Conservation (phyloP, 1,284 basidiomycete genomes). For the Trichosporon inkin region DNA sequence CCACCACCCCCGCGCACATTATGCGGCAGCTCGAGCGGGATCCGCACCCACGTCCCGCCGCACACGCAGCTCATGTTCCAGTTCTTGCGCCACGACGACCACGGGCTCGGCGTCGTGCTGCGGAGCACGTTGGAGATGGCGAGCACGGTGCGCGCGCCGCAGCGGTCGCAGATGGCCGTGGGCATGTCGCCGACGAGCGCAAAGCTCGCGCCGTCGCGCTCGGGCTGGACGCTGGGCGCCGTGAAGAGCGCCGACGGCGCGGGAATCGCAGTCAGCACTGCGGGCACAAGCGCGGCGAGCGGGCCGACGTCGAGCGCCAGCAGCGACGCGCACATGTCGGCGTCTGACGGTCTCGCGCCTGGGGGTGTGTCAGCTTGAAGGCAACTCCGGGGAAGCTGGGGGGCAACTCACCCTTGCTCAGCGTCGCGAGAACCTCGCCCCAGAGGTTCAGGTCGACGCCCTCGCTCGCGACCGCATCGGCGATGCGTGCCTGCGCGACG, state of each 20-base stretch:
- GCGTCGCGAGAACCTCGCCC: conserved; percentile 30
- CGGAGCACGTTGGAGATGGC: conserved; percentile 16
- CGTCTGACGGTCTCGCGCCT: conserved; percentile 11
- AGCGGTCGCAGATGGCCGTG: conserved; percentile 29
- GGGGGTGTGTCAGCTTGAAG: background rate
- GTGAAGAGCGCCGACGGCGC: conserved; percentile 30
- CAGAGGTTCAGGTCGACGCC: conserved; percentile 36
- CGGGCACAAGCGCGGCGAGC: conserved; percentile 13
- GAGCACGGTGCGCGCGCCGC: conserved; percentile 24
- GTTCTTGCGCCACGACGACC: conserved; percentile 23
- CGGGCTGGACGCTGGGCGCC: conserved; percentile 8
- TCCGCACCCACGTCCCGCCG: conserved; percentile 38
- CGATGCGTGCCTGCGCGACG: conserved; percentile 29
- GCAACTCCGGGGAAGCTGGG: background rate
- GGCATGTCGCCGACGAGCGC: conserved; percentile 23
- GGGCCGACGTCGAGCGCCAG: conserved; percentile 21
- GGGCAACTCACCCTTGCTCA: conserved; percentile 14
- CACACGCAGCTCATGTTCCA: conserved; percentile 31
- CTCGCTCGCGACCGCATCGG: conserved; percentile 25
- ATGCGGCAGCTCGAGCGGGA: conserved; percentile 15
- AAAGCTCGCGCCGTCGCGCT: conserved; percentile 31
- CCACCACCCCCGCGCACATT: background rate
- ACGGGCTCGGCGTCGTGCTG: conserved; percentile 9
- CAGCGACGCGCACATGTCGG: conserved; percentile 20
- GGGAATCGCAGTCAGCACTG: conserved; percentile 23